Conservation (phyloP, 2,329 filamentous ascomycete species). For the Chaetomiaceae sp. region DNA sequence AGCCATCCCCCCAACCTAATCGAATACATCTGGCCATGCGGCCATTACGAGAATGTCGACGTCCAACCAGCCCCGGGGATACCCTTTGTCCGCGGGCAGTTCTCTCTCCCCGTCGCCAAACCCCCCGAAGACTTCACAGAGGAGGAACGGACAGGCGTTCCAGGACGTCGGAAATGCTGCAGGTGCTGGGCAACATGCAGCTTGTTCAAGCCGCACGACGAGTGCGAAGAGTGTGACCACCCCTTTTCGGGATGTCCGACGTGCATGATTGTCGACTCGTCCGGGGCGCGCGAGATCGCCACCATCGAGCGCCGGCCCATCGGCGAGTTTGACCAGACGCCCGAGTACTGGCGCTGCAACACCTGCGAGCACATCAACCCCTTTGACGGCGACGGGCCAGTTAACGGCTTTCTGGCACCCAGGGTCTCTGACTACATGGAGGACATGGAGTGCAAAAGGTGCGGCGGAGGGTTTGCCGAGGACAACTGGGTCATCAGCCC, state of each 20-base stretch:
- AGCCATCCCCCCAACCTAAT: constrained; percentile 14
- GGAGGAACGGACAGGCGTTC: constrained; percentile 16
- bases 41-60: constrained; percentile 16
- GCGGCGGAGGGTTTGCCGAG: constrained; percentile 10
- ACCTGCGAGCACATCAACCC: constrained; percentile 17
- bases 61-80: constrained; percentile 14
- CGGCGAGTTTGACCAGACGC: constrained; percentile 22
- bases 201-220: constrained; percentile 15
- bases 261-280: constrained; percentile 18
- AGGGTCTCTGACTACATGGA: constrained; percentile 9
- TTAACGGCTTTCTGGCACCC: constrained; percentile 18
- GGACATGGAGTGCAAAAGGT: constrained; percentile 14
- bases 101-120: constrained; percentile 17
- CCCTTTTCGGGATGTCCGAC: constrained; percentile 13
- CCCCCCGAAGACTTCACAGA: constrained; percentile 17
- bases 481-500: constrained; percentile 21
- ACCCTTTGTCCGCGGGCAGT: constrained; percentile 13
- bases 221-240: constrained; percentile 18
- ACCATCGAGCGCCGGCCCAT: constrained; percentile 9
- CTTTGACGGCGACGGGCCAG: constrained; percentile 11
- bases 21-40: constrained; percentile 23
- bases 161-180: constrained; percentile 18
- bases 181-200: constrained; percentile 17
- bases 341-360: constrained; percentile 19
- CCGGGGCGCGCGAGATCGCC: constrained; percentile 19